phyloP scores from a whole-genome alignment of 1,139 yeast species.

The Protomyces inouyei region DNA sequence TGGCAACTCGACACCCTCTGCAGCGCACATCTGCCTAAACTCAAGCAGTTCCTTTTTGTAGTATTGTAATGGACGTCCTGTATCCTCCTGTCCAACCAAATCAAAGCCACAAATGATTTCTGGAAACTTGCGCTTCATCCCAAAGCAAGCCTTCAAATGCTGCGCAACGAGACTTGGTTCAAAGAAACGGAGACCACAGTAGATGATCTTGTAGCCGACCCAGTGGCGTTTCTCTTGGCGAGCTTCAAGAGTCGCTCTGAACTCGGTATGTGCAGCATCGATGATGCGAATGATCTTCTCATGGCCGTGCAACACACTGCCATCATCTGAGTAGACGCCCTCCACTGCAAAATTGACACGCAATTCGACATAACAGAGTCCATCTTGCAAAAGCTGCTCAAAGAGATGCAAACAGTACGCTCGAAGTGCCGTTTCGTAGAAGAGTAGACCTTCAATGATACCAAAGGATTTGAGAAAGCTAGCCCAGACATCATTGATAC shows the following conservation, averaged over 20 bases:
- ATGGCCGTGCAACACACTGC: background rate
- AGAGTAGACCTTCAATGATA: background rate
- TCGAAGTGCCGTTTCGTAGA: background rate
- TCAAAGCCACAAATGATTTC: background rate
- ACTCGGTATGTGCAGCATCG: background rate
- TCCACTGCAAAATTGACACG: background rate
- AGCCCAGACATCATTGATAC: background rate
- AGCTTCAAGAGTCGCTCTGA: background rate
- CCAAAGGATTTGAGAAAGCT: background rate
- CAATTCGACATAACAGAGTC: background rate
- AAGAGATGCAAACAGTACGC: background rate
- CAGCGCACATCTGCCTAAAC: background rate
- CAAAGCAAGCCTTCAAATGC: background rate
- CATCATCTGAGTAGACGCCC: background rate
- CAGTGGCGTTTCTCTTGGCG: background rate
- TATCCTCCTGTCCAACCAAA: slow-evolving; percentile 4
- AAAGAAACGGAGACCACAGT: background rate
- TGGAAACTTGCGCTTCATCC: background rate
- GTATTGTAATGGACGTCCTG: background rate
- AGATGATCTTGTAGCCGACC: background rate
- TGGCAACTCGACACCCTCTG: background rate
- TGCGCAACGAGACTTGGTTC: background rate
- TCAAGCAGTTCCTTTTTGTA: background rate
- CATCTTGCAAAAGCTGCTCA: background rate
- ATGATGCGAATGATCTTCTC: background rate